Conservation (phyloP, 495 filamentous ascomycete species). For the Annulohypoxylon moriforme region DNA sequence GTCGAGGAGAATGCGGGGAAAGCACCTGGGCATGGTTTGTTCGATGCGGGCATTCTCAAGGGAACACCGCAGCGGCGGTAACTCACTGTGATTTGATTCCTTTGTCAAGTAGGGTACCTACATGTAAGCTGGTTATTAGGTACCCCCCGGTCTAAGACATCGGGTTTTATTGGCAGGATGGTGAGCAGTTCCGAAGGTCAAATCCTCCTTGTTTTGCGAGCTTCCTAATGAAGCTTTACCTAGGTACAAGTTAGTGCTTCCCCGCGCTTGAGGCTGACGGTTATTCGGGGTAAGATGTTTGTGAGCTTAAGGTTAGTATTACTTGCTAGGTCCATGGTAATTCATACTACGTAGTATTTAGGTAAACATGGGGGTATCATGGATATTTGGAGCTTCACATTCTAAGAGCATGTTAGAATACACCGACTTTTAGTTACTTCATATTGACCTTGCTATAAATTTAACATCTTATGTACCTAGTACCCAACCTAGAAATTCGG, state of each 20-base stretch:
- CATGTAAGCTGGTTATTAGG: slow-evolving; percentile 20
- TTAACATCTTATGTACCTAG: no score
- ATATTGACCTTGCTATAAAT: not conserved
- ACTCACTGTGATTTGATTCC: slow-evolving; percentile 22
- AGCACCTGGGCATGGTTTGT: slow-evolving; percentile 1
- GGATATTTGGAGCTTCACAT: not conserved
- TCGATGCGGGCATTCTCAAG: slow-evolving; percentile 30
- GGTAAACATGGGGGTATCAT: slow-evolving; percentile 12
- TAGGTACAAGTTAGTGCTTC: slow-evolving; percentile 23
- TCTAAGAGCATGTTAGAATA: not conserved
- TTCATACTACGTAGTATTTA: slow-evolving; percentile 9
- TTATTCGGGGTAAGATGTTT: slow-evolving; percentile 23
- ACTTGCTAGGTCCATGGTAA: not conserved
- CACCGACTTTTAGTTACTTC: not conserved
- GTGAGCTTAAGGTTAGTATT: slow-evolving; percentile 3
- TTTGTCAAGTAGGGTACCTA: no score
- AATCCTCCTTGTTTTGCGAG: slow-evolving; percentile 27
- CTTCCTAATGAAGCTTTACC: slow-evolving; percentile 39
- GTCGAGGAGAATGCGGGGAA: slow-evolving; percentile 43
- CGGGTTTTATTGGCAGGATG: slow-evolving; percentile 24
- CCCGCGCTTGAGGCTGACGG: slow-evolving; percentile 40
- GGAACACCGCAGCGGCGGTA: slow-evolving; percentile 28
- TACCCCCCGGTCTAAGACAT: not conserved
- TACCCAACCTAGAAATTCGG: no score
- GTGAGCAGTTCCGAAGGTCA: slow-evolving; percentile 14